These are phyloP conservation scores for Didymella pomorum DNA, from an alignment of 2,329 filamentous ascomycete genomes.

Conservation along the genomic window DNA sequence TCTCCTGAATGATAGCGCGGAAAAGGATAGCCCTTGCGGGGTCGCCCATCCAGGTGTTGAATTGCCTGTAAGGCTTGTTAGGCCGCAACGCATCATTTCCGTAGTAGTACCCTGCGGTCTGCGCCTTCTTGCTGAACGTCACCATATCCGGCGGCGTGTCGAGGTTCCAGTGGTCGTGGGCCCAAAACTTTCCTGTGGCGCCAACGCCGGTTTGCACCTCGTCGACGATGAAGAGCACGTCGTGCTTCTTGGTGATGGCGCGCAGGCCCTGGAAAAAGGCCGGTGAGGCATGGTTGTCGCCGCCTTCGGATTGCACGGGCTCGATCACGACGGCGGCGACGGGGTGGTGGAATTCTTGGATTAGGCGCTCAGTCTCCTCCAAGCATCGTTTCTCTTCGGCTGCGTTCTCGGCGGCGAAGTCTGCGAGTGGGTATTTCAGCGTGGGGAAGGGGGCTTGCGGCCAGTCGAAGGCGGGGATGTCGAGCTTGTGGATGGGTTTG, in stretches of 20 bases:
- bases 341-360: slow-evolving; percentile 79
- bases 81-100: slow-evolving; percentile 80
- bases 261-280: slow-evolving; percentile 87
- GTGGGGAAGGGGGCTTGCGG: slow-evolving; percentile 86
- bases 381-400: slow-evolving; percentile 81
- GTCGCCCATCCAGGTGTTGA: slow-evolving; percentile 98
- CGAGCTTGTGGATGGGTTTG: slow-evolving; percentile 93
- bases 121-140: slow-evolving; percentile 94
- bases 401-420: slow-evolving; percentile 82
- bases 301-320: slow-evolving; percentile 92
- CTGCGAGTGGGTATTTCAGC: slow-evolving; percentile 86
- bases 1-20: slow-evolving; percentile 83
- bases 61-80: slow-evolving; percentile 94
- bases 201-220: slow-evolving; percentile 95
- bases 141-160: slow-evolving; percentile 84
- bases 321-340: slow-evolving; percentile 85
- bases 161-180: slow-evolving; percentile 94
- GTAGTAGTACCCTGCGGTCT: slow-evolving; percentile 92
- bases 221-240: slow-evolving; percentile 87
- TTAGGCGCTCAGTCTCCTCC: slow-evolving; percentile 81
- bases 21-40: slow-evolving; percentile 85
- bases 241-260: slow-evolving; percentile 71
- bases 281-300: slow-evolving; percentile 91
- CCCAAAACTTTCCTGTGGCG: slow-evolving; percentile 94
- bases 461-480: slow-evolving; percentile 96